A percentile compares a stretch with the other conserved stretches of the same genome.
These are phyloP conservation scores for Suillus luteus DNA, from an alignment of 768 basidiomycete species.

Conservation along the genomic window DNA sequence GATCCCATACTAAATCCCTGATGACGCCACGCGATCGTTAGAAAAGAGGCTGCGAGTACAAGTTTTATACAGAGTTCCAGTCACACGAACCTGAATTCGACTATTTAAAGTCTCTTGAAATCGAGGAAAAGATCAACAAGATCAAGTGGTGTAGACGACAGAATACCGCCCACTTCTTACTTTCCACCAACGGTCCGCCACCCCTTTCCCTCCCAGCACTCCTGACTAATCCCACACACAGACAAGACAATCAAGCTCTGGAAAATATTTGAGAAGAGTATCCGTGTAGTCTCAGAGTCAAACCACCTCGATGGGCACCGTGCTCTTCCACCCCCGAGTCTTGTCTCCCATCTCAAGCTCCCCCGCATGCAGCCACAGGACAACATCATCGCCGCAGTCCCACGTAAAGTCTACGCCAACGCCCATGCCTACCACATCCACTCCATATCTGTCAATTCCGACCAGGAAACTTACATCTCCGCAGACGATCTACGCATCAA, in stretches of 20 bases:
- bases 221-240: conserved; percentile 34
- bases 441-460: conserved; percentile 98
- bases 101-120: conserved; percentile 99
- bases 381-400: conserved; percentile 97
- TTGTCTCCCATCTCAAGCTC: conserved; percentile 67
- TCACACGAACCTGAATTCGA: conserved; percentile 99
- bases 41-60: conserved; percentile 99
- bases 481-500: conserved; percentile 99
- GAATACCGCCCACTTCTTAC: conserved; percentile 94
- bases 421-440: conserved; percentile 99
- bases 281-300: conserved; percentile 95
- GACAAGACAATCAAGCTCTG: conserved; percentile 99
- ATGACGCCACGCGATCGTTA: conserved; percentile 43
- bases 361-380: conserved; percentile 94
- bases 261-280: conserved; percentile 99
- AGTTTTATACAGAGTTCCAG: conserved; percentile 99
- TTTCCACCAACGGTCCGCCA: conserved; percentile 91
- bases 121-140: conserved; percentile 99
- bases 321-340: conserved; percentile 61
- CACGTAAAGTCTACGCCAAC: conserved; percentile 98
- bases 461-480: conserved; percentile 98
- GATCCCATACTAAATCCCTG: conserved; percentile 25
- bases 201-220: conserved; percentile 9
- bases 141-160: conserved; percentile 99
- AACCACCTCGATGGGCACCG: conserved; percentile 86